Base-by-base conservation (phyloP, 306 rosid species). In the Spatholobus suberectus region DNA sequence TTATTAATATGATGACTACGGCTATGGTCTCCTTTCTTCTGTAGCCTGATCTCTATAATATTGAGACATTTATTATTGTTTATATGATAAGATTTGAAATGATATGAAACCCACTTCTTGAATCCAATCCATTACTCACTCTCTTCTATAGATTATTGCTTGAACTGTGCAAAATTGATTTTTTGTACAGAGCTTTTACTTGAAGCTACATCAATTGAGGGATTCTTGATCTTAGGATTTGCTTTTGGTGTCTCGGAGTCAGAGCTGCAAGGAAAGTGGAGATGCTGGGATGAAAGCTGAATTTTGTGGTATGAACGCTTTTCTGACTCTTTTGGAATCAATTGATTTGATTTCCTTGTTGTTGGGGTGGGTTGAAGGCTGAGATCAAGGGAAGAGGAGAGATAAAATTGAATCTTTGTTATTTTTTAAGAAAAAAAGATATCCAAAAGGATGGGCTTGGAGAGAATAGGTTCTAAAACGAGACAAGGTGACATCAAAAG, bases 401-500 rank as follows among this genome's bases (percentile, higher is more conserved):
- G 73, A 73, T 76, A 38, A 62, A 61, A 43, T 71, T 85, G 86
- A 63, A 85, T n/a, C 24, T 51, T 62, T 72, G 6, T 35, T 58
- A 40, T 75, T 66, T 67, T 82, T 82, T 54, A 8, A 69, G 2
- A 3, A 21, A 40, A 70, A 37, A 63, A 74, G 38, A 32, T 5
- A 13, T 23, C 52, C 52, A 2, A 62, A 86, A 86, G 55, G 61
- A 35, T 51, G 13, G 49, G 69, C 1, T 71, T 18, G 58, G 76
- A 72, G 52, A 81, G 89, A 71, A 80, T 68, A 80, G 75, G 47
- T 70, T 82, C 41, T 34, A 29, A 66, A 70, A 76, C 46, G 65
- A 76, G 81, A 84, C 69, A 75, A 65, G 81, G 70, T 78, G 82
- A 74, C 83, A 74, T 55, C 70, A 43, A 85, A 89, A 85, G 87